A percentile compares a stretch with the other conserved stretches of the same genome.
Evolutionary conservation across 352 stramenopile species (phyloP).

Genomic region (Pythium coloratum): DNA sequence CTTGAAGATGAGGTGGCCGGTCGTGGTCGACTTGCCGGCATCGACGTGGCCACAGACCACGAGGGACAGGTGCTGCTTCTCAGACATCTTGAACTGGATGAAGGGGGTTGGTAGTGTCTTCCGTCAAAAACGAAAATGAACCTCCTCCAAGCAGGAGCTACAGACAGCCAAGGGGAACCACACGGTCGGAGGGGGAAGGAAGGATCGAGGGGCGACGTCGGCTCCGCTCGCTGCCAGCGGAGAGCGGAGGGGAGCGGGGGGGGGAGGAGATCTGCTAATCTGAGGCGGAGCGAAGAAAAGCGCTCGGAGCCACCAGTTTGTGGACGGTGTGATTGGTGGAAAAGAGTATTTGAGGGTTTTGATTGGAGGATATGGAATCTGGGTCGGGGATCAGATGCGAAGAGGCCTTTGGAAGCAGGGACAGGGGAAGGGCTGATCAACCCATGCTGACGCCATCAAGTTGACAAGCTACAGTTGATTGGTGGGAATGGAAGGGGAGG

Average conservation of each 20-base stretch:
- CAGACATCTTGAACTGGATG: slow-evolving; percentile 13
- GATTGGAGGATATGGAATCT: neutral
- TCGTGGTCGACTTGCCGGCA: slow-evolving; percentile 99
- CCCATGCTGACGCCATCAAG: slow-evolving; percentile 7
- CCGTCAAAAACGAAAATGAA: too few species aligned
- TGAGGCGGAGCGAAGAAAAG: slow-evolving; percentile 20
- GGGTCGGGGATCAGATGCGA: slow-evolving; percentile 8
- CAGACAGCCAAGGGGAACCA: too few species aligned
- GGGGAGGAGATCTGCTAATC: slow-evolving; percentile 7
- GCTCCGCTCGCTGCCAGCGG: neutral
- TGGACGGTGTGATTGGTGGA: slow-evolving; percentile 5
- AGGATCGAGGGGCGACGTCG: neutral
- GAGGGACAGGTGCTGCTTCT: slow-evolving; percentile 75
- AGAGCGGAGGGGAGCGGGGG: neutral
- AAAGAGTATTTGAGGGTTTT: neutral
- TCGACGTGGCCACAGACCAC: slow-evolving; percentile 97
- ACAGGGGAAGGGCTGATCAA: slow-evolving; percentile 3
- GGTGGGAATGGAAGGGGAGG: neutral
- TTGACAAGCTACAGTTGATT: slow-evolving; percentile 6
- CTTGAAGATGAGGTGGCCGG: slow-evolving; percentile 99
- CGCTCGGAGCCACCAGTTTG: slow-evolving; percentile 24
- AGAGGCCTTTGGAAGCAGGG: neutral
- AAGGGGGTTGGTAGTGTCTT: too few species aligned
- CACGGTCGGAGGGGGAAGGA: too few species aligned
- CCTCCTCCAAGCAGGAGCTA: too few species aligned